Base-by-base conservation (phyloP, 345 rosid species). In the Barbarea vulgaris region DNA sequence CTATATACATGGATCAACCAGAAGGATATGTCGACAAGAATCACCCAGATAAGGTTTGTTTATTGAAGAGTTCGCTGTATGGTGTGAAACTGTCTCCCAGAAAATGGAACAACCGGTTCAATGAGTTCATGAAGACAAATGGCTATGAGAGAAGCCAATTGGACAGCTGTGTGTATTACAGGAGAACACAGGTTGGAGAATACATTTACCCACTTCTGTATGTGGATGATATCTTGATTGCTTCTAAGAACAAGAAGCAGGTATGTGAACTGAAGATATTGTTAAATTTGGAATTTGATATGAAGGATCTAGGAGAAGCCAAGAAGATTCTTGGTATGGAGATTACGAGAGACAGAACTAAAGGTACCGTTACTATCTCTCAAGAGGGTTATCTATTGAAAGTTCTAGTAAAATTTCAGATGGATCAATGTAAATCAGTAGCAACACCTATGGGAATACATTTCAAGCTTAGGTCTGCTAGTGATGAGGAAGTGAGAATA, bases 331-430 rank as follows among this genome's bases (percentile, higher is more conserved):
- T 17, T 0, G 22, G 24, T 1, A 47, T 47, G 24, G 52, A 47
- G 24, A 47, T 47, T 0, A 3, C 4, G 0, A n/a, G 24, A 47
- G 12, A 47, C 5, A 47, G 4, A 47, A 0, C 0, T 0, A 8
- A 47, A 18, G 22, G 52, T 9, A 36, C 13, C 2, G 4, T 36
- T 9, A 7, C 12, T 7, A 18, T 47, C 0, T 17, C 52, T 7
- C 24, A 47, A 4, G 52, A 18, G 8, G 22, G 24, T 3, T 47
- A 47, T 2, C 22, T 47, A 0, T 0, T 9, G 1, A 47, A 18
- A 11, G 52, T 47, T 0, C 0, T 47, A 7, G 52, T 24, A 0
- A 47, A 12, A 7, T n/a, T 47, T 18, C 4, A 21, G 1, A 17
- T 47, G 24, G 24, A 47, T 8, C 52, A 18, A 3, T 0, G 5